phyloP scores from a whole-genome alignment of 306 rosid species.

The Begonia loranthoides region DNA sequence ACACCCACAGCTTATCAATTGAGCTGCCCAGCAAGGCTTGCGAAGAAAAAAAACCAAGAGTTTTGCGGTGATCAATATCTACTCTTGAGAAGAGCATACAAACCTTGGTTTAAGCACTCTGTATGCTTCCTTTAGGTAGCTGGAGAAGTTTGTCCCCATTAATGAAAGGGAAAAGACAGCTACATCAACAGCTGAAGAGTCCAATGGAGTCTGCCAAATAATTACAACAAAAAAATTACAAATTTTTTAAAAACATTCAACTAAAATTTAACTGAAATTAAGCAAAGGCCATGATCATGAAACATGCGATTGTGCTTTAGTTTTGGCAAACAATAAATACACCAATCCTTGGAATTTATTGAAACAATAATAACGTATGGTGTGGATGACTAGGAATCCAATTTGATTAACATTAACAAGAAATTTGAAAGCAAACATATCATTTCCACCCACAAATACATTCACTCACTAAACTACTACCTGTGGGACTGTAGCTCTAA shows the following conservation, averaged over 20 bases:
- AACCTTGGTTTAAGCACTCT: slow-evolving; percentile 77
- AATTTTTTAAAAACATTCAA: background rate
- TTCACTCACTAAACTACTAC: too few relatives aligned
- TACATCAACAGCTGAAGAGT: slow-evolving; percentile 52
- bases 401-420: too few relatives aligned
- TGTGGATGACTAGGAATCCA: too few relatives aligned
- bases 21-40: too few relatives aligned
- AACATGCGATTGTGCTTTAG: background rate
- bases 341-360: too few relatives aligned
- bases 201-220: slow-evolving; percentile 51
- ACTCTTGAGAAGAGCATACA: slow-evolving; percentile 3
- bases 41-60: too few relatives aligned
- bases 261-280: background rate
- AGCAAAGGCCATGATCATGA: background rate
- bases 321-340: too few relatives aligned
- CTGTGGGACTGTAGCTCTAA: too few relatives aligned
- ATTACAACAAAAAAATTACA: slow-evolving; percentile 5
- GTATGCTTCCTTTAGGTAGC: slow-evolving; percentile 60
- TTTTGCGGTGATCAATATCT: background rate
- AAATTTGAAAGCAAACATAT: too few relatives aligned
- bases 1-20: too few relatives aligned
- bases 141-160: slow-evolving; percentile 78
- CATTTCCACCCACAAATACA: too few relatives aligned
- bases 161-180: slow-evolving; percentile 85
- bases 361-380: too few relatives aligned